A percentile compares a stretch with the other conserved stretches of the same genome.
Conservation (phyloP, 1,284 basidiomycete genomes). For the Ganoderma lingzhi region DNA sequence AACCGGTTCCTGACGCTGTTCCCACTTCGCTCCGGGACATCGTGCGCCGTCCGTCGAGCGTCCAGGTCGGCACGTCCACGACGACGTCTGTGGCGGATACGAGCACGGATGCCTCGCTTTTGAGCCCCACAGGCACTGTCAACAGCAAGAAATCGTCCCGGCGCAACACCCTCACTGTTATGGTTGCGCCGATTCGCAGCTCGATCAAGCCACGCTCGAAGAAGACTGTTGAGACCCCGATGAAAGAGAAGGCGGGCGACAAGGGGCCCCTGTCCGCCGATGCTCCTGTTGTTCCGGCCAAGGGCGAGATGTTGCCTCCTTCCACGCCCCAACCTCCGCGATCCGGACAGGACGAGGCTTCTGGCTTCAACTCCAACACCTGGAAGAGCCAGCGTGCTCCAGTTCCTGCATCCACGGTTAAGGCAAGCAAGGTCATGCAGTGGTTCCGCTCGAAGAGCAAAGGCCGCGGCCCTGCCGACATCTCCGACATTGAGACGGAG, state of each 20-base stretch:
- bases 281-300: slow-evolving; percentile 30
- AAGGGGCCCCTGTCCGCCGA: slow-evolving; percentile 15
- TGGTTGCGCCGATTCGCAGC: slow-evolving; percentile 79
- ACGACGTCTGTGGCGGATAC: slow-evolving; percentile 27
- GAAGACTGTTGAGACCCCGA: slow-evolving; percentile 45
- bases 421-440: slow-evolving; percentile 81
- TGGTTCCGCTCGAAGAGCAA: slow-evolving; percentile 82
- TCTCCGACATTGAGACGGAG: slow-evolving; percentile 45
- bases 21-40: slow-evolving; percentile 31
- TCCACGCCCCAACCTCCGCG: slow-evolving; percentile 34
- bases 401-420: slow-evolving; percentile 74
- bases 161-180: slow-evolving; percentile 83
- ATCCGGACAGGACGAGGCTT: slow-evolving; percentile 15
- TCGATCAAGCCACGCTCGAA: slow-evolving; percentile 60
- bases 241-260: slow-evolving; percentile 46
- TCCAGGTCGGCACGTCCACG: slow-evolving; percentile 42
- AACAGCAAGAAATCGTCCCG: slow-evolving; percentile 61
- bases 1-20: slow-evolving; percentile 22
- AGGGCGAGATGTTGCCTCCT: slow-evolving; percentile 35
- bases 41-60: slow-evolving; percentile 45
- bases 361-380: slow-evolving; percentile 21
- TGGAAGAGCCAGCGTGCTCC: slow-evolving; percentile 37
- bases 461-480: slow-evolving; percentile 45
- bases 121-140: slow-evolving; percentile 45
- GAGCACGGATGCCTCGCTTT: slow-evolving; percentile 39